phyloP scores from a whole-genome alignment of 257 asterid genomes.

The Capsicum rhomboideum region DNA sequence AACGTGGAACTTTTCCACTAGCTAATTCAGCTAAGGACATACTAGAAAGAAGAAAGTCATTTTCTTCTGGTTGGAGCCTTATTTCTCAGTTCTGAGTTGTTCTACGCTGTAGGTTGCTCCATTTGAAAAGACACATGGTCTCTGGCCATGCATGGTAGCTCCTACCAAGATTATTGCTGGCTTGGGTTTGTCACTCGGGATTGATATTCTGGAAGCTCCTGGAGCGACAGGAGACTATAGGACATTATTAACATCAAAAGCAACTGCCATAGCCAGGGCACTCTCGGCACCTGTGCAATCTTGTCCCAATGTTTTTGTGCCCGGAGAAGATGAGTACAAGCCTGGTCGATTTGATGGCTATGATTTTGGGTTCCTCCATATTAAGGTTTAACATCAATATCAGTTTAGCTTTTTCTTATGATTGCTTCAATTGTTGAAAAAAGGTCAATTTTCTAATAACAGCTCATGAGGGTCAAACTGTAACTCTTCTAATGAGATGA shows the following conservation, averaged over 20 bases:
- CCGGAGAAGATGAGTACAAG: constrained; percentile 83
- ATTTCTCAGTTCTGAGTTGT: constrained; percentile 1
- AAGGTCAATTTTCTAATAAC: neutral
- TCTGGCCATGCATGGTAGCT: constrained; percentile 94
- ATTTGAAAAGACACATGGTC: constrained; percentile 65
- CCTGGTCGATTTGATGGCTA: constrained; percentile 77
- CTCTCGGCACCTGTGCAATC: constrained; percentile 67
- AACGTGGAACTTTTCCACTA: neutral
- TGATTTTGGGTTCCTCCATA: constrained; percentile 94
- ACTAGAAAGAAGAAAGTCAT: neutral
- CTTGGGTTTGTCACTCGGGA: constrained; percentile 90
- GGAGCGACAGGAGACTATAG: constrained; percentile 98
- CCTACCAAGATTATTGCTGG: constrained; percentile 98
- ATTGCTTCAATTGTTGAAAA: neutral
- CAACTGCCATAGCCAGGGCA: constrained; percentile 76
- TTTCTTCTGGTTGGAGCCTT: constrained; percentile 5
- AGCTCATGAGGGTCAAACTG: neutral
- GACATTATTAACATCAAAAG: constrained; percentile 84
- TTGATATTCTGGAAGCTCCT: constrained; percentile 92
- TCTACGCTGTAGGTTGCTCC: constrained; percentile 61
- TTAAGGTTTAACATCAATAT: constrained; percentile 46
- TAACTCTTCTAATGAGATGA: neutral
- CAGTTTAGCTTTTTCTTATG: neutral
- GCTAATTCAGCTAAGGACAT: neutral
- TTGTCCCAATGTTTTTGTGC: constrained; percentile 75